Evolutionary conservation across 202 grass and related monocot species (phyloP).

Genomic region (Bolboschoenoplectus hybrid): DNA sequence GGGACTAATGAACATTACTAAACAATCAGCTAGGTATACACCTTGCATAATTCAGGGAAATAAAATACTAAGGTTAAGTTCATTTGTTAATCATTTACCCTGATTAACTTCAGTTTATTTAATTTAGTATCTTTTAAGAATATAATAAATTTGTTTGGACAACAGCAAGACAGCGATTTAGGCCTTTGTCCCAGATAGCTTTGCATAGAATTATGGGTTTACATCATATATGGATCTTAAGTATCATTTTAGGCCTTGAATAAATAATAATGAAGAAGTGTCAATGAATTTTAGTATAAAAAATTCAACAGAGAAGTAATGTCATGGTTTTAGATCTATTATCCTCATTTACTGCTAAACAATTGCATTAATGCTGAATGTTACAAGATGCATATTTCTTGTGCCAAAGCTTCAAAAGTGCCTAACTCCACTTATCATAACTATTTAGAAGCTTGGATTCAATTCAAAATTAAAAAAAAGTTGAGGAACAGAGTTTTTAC

Average conservation of each 20-base stretch:
- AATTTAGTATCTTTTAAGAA: not conserved
- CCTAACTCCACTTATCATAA: not conserved
- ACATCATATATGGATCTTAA: not conserved
- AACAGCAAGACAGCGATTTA: not conserved
- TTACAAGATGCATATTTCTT: not conserved
- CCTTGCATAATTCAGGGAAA: not conserved
- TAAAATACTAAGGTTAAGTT: not conserved
- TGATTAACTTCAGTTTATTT: not conserved
- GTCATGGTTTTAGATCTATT: not conserved
- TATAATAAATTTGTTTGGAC: not conserved
- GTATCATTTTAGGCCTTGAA: not conserved
- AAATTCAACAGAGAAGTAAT: not conserved
- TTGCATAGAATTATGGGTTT: not conserved
- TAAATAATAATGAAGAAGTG: not conserved
- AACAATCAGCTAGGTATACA: not conserved
- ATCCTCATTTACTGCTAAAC: not conserved
- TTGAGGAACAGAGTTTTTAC: not conserved
- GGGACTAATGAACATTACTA: not conserved
- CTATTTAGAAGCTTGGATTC: not conserved
- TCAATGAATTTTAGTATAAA: not conserved
- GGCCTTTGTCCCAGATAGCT: not conserved
- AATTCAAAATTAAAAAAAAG: not conserved
- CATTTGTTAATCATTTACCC: not conserved
- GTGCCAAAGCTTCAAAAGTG: not conserved
- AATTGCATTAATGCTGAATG: not conserved